phyloP scores from a whole-genome alignment of 768 basidiomycete genomes.

The Suillus discolor region DNA sequence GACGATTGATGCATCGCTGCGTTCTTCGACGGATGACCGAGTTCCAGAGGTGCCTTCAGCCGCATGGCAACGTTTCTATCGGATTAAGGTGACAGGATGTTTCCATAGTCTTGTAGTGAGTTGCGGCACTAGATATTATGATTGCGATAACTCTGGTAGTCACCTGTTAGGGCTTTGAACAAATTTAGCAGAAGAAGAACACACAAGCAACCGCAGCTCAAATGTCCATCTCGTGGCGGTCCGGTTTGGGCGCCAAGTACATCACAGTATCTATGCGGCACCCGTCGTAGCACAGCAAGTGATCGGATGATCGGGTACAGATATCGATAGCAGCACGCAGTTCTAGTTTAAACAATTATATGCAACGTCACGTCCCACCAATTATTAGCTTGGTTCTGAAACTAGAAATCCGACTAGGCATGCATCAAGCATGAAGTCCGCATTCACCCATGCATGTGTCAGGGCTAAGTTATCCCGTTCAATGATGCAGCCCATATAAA shows the following conservation, averaged over 20 bases:
- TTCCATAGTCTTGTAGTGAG: background rate
- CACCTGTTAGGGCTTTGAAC: background rate
- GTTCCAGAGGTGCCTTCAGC: background rate
- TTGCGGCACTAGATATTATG: background rate
- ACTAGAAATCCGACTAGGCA: constrained; percentile 92
- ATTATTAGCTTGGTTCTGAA: constrained; percentile 56
- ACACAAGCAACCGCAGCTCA: background rate
- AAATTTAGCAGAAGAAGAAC: constrained; percentile 3
- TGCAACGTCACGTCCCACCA: background rate
- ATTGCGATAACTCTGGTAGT: background rate
- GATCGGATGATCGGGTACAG: background rate
- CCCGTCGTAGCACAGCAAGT: background rate
- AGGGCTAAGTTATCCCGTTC: constrained; percentile 49
- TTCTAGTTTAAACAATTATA: constrained; percentile 6
- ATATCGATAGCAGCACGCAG: background rate
- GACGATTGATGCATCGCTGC: background rate
- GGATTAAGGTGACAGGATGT: background rate
- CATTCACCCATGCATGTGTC: constrained; percentile 97
- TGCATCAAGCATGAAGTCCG: constrained; percentile 93
- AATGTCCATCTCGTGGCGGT: background rate
- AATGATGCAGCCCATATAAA: background rate
- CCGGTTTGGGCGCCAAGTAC: background rate
- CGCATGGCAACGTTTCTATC: background rate
- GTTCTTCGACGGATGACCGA: background rate
- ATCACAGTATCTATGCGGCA: background rate